phyloP scores from a whole-genome alignment of 345 rosid species.

The Lepidium africanum region DNA sequence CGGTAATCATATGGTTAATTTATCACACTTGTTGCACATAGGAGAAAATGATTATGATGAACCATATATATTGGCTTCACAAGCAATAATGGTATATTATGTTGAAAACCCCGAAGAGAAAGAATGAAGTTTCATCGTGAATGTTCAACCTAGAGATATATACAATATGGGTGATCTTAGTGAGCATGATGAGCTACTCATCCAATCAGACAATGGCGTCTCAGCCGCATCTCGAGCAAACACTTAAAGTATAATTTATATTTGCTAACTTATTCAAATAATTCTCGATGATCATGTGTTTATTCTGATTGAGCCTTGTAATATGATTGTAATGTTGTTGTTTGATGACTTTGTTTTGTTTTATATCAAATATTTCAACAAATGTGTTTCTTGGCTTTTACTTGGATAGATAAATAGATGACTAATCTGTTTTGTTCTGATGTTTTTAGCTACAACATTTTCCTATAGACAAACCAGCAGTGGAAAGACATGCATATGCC shows the following conservation, averaged over 20 bases:
- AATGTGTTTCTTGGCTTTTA: not conserved
- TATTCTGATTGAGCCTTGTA: too few relatives aligned
- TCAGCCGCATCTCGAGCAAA: too few relatives aligned
- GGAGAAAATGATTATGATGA: not conserved
- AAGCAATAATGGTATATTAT: not conserved
- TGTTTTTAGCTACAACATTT: slow-evolving; percentile 80
- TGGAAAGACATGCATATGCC: slow-evolving; percentile 91
- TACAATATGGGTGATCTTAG: not conserved
- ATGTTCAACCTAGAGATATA: not conserved
- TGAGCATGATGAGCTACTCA: too few relatives aligned
- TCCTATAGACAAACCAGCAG: slow-evolving; percentile 99
- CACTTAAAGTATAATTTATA: too few relatives aligned
- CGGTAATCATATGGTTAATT: not conserved
- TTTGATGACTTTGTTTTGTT: too few relatives aligned
- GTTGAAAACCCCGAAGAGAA: not conserved
- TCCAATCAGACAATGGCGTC: too few relatives aligned
- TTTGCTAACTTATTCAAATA: too few relatives aligned
- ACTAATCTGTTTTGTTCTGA: not conserved
- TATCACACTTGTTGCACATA: not conserved
- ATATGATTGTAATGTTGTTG: too few relatives aligned
- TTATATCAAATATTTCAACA: too few relatives aligned
- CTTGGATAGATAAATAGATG: not conserved
- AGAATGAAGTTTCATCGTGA: not conserved
- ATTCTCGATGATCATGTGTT: too few relatives aligned
- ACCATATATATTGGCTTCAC: not conserved